A percentile compares a stretch with the other conserved stretches of the same genome.
phyloP scores from a whole-genome alignment of 768 basidiomycete genomes.

The Lactifluus subvellereus region DNA sequence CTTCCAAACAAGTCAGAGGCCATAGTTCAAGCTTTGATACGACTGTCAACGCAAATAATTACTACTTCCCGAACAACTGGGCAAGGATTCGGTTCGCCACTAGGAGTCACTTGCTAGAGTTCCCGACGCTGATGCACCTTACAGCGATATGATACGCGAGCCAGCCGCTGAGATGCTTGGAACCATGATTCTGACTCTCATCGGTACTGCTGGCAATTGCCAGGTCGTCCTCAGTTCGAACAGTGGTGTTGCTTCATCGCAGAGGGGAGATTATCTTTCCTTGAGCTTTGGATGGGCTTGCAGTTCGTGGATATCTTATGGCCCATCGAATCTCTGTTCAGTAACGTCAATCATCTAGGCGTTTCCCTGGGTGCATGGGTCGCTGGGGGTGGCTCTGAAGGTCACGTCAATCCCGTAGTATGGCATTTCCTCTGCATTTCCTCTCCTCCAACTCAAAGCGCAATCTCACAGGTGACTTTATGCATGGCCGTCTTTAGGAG shows the following conservation, averaged over 20 bases:
- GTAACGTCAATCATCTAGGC: constrained; percentile 30
- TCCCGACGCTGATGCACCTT: not conserved
- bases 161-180: constrained; percentile 28
- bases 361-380: constrained; percentile 66
- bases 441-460: not conserved
- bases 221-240: constrained; percentile 11
- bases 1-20: not conserved
- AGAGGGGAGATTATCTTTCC: constrained; percentile 25
- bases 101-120: not conserved
- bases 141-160: not conserved
- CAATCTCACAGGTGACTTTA: constrained; percentile 52
- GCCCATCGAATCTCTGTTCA: not conserved
- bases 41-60: not conserved
- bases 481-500: constrained; percentile 27
- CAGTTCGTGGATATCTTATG: constrained; percentile 13
- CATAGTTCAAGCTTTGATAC: constrained; percentile 1
- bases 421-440: not conserved
- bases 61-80: constrained; percentile 24
- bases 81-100: not conserved
- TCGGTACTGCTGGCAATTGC: constrained; percentile 25
- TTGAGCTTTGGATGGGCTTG: constrained; percentile 25
- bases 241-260: constrained; percentile 23
- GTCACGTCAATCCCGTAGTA: constrained; percentile 45
- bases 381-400: constrained; percentile 60
- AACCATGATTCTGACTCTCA: constrained; percentile 26